Percentiles rank a stretch among this genome's conserved stretches.
Conservation (phyloP, 176 grass and related monocot genomes). For the Carex cristatella region DNA sequence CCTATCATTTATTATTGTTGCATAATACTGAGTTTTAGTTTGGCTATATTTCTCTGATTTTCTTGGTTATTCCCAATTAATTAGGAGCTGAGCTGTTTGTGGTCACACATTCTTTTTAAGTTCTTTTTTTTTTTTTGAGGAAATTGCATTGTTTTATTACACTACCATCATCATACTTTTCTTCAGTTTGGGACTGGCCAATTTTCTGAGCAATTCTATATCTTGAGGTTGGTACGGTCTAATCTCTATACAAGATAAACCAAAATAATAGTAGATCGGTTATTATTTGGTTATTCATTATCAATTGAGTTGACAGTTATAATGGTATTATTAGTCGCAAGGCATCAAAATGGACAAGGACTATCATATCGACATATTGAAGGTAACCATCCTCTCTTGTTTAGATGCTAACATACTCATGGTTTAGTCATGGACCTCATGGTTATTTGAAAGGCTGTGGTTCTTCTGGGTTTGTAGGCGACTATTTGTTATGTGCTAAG, state of each 20-base stretch:
- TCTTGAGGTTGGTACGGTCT: conserved; percentile 10
- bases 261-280: not conserved
- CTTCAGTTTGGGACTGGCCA: not conserved
- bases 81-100: not conserved
- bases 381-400: conserved; percentile 51
- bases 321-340: conserved; percentile 32
- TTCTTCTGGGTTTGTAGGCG: not conserved
- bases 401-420: conserved; percentile 18
- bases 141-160: conserved; percentile 9
- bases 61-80: not conserved
- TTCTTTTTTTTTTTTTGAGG: not conserved
- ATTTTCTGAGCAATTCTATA: not conserved
- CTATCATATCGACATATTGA: conserved; percentile 35
- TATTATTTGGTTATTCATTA: conserved; percentile 17
- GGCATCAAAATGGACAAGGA: conserved; percentile 41
- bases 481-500: not conserved
- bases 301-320: conserved; percentile 51
- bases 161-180: not conserved
- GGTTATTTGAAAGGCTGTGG: not conserved
- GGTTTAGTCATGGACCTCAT: not conserved
- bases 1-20: conserved; percentile 32
- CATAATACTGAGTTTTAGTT: conserved; percentile 30
- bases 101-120: not conserved
- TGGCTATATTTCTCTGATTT: conserved; percentile 18
- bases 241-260: not conserved